Conservation (phyloP, 805 yeast genomes). For the Kurtzmaniella fragi region DNA sequence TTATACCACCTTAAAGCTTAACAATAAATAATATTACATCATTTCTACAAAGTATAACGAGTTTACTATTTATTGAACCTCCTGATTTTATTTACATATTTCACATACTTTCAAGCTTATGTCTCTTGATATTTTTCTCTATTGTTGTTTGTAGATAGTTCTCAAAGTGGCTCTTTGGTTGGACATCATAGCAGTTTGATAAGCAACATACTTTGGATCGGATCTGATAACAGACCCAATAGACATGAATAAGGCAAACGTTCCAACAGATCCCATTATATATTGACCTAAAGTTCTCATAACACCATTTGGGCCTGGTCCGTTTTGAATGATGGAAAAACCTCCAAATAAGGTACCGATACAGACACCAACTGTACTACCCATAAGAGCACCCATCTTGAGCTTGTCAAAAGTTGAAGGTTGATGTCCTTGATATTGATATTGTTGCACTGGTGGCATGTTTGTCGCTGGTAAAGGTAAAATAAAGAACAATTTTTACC, state of each 20-base stretch:
- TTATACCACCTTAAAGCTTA: neutral
- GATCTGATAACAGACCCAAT: constrained; percentile 90
- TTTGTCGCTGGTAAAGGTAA: neutral
- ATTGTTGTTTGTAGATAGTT: constrained; percentile 19
- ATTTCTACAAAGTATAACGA: neutral
- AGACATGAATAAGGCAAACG: constrained; percentile 94
- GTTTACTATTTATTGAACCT: neutral
- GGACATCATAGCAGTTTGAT: constrained; percentile 24
- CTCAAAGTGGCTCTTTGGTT: constrained; percentile 23
- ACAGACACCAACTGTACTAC: constrained; percentile 86
- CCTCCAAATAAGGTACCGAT: constrained; percentile 95
- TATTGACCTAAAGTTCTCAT: constrained; percentile 96
- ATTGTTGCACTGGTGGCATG: constrained; percentile 69
- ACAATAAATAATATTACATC: too few relatives aligned
- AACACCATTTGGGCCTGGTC: constrained; percentile 98
- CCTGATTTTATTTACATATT: neutral
- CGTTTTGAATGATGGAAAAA: constrained; percentile 80
- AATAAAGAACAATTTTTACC: too few relatives aligned
- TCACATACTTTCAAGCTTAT: constrained; percentile 1
- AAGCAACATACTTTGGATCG: constrained; percentile 41
- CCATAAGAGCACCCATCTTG: constrained; percentile 99
- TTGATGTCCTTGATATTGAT: constrained; percentile 47
- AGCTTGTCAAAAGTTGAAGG: constrained; percentile 93
- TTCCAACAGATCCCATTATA: constrained; percentile 93
- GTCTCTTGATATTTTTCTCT: constrained; percentile 1